Conservation (phyloP, 2,329 filamentous ascomycete genomes). For the Penicillium sp. region DNA sequence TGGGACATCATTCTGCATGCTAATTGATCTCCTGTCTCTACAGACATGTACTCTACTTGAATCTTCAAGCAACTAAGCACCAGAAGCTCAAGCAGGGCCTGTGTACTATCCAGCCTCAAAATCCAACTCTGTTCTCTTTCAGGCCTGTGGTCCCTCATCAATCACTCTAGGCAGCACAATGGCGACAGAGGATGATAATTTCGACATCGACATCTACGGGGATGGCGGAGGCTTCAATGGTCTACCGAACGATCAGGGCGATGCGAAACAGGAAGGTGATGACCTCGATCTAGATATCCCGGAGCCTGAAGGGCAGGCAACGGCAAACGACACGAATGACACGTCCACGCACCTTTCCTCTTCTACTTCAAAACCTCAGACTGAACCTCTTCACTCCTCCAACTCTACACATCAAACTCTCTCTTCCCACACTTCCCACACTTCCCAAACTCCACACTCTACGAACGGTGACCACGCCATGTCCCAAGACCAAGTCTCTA, state of each 20-base stretch:
- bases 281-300: conserved; percentile 46
- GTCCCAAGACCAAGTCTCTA: conserved; percentile 26
- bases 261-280: conserved; percentile 46
- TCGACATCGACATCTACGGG: conserved; percentile 72
- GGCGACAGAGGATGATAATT: conserved; percentile 67
- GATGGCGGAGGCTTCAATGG: conserved; percentile 56
- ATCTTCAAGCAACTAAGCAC: conserved; percentile 32
- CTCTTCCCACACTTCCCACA: background rate
- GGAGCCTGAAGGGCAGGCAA: conserved; percentile 25
- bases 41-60: conserved; percentile 52
- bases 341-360: background rate
- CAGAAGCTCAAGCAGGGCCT: conserved; percentile 35
- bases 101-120: conserved; percentile 44
- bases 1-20: conserved; percentile 34
- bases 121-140: conserved; percentile 37
- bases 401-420: background rate
- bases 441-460: background rate
- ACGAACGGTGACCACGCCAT: conserved; percentile 19
- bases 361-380: conserved; percentile 10
- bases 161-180: conserved; percentile 38
- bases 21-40: conserved; percentile 43
- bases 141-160: conserved; percentile 30
- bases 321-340: background rate
- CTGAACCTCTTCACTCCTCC: conserved; percentile 10
- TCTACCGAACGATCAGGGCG: conserved; percentile 50